These are phyloP conservation scores for Bruguiera hainesii DNA, from an alignment of 441 rosid genomes.

Conservation along the genomic window DNA sequence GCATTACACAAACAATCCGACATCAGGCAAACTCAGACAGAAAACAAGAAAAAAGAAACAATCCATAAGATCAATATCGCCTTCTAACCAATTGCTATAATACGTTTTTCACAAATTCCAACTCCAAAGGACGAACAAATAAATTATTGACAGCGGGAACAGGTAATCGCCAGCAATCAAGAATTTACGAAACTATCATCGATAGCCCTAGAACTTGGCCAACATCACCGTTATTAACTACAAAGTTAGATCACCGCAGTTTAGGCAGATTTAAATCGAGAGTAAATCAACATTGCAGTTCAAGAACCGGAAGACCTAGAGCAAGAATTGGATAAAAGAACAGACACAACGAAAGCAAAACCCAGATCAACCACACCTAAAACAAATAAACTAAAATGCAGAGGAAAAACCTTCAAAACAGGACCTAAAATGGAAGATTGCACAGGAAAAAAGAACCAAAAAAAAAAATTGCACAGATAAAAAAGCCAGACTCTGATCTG, in stretches of 20 bases:
- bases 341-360: not conserved
- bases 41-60: not conserved
- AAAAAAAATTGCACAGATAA: conserved; percentile 41
- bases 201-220: too few relatives aligned
- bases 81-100: too few relatives aligned
- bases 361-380: conserved; percentile 30
- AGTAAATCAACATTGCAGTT: conserved; percentile 25
- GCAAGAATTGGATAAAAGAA: conserved; percentile 11
- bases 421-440: conserved; percentile 7
- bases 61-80: too few relatives aligned
- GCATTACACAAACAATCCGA: conserved; percentile 16
- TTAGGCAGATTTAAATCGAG: conserved; percentile 1
- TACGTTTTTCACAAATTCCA: too few relatives aligned
- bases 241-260: too few relatives aligned
- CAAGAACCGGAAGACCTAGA: too few relatives aligned
- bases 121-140: too few relatives aligned
- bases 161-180: too few relatives aligned
- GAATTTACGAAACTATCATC: too few relatives aligned
- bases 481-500: conserved; percentile 34
- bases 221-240: too few relatives aligned
- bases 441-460: conserved; percentile 2
- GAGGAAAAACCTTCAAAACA: conserved; percentile 2
- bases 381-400: conserved; percentile 18
- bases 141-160: too few relatives aligned
- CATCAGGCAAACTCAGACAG: not conserved